phyloP scores from a whole-genome alignment of 306 rosid genomes.

The Inga leiocalycina region DNA sequence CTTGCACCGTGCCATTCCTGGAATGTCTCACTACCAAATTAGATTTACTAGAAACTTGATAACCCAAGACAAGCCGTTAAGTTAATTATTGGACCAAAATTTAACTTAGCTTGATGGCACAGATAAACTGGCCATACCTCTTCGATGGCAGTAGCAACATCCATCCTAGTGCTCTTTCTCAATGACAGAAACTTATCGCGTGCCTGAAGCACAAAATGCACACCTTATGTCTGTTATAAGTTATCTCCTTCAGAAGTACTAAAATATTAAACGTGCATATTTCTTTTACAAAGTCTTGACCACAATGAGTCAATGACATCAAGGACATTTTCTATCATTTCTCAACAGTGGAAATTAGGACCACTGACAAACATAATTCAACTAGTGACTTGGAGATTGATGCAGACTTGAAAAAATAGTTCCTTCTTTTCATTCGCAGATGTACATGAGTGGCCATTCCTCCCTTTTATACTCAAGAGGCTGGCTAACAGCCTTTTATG shows the following conservation, averaged over 20 bases:
- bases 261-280: constrained; percentile 1
- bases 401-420: background rate
- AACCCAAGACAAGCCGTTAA: constrained; percentile 39
- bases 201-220: constrained; percentile 60
- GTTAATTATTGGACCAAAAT: constrained; percentile 23
- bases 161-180: constrained; percentile 76
- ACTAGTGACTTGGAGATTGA: constrained; percentile 13
- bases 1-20: constrained; percentile 81
- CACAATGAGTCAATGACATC: background rate
- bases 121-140: constrained; percentile 57
- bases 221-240: constrained; percentile 29
- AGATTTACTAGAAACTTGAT: constrained; percentile 55
- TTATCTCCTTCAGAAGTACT: background rate
- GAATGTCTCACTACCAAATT: constrained; percentile 67
- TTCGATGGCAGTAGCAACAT: constrained; percentile 61
- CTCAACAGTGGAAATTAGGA: constrained; percentile 11
- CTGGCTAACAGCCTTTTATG: background rate
- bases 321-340: constrained; percentile 13
- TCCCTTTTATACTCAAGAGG: background rate
- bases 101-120: constrained; percentile 1
- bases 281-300: constrained; percentile 6
- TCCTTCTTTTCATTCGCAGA: background rate
- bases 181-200: constrained; percentile 80
- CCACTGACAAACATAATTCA: constrained; percentile 24
- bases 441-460: background rate